Evolutionary conservation across 257 asterid genomes (phyloP).

Genomic region (Nicotiana noctiflora): DNA sequence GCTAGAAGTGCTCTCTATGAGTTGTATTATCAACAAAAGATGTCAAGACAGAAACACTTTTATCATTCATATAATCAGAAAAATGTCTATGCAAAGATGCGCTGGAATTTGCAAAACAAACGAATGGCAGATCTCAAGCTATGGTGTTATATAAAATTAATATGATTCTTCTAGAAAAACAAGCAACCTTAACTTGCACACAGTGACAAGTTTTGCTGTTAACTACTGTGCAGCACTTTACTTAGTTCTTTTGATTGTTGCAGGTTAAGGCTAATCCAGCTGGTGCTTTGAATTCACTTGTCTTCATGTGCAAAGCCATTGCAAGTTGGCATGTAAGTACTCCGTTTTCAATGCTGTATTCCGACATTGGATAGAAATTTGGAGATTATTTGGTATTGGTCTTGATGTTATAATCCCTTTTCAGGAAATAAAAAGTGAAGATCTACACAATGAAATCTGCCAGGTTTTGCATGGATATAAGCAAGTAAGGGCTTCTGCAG

Average conservation of each 20-base stretch:
- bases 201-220: background rate
- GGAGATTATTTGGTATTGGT: background rate
- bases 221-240: background rate
- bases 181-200: background rate
- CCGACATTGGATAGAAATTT: background rate
- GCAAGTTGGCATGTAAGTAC: slow-evolving; percentile 96
- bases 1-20: background rate
- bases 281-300: slow-evolving; percentile 77
- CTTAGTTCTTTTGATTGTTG: slow-evolving; percentile 15
- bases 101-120: too few relatives aligned
- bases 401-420: slow-evolving; percentile 15
- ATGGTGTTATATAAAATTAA: background rate
- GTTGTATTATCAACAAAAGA: background rate
- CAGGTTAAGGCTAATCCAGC: slow-evolving; percentile 90
- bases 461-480: slow-evolving; percentile 90
- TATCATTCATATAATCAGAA: background rate
- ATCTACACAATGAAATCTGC: slow-evolving; percentile 75
- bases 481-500: slow-evolving; percentile 47
- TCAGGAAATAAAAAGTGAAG: slow-evolving; percentile 91
- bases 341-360: background rate
- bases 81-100: too few relatives aligned
- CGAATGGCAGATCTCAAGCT: background rate
- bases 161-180: background rate
- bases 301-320: slow-evolving; percentile 74
- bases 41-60: background rate